Conservation (phyloP, 2,329 filamentous ascomycete species). For the Leptographium flavum region DNA sequence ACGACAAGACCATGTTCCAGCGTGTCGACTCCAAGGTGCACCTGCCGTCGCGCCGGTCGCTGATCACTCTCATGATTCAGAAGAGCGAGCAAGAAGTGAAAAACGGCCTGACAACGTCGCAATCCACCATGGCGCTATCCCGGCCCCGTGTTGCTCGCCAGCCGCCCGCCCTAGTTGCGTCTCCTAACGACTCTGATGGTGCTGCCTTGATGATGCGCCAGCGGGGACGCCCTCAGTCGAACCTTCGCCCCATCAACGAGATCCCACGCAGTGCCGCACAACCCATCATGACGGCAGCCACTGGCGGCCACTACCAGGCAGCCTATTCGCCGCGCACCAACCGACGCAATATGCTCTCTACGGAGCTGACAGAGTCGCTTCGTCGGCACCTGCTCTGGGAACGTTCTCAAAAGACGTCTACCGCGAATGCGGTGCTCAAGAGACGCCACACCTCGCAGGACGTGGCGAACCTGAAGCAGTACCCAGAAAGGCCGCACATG, state of each 20-base stretch:
- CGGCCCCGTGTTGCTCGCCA: slow-evolving; percentile 38
- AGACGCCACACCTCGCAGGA: slow-evolving; percentile 83
- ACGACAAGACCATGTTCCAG: slow-evolving; percentile 71
- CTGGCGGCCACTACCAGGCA: slow-evolving; percentile 50
- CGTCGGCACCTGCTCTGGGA: slow-evolving; percentile 89
- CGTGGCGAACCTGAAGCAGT: slow-evolving; percentile 74
- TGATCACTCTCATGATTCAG: slow-evolving; percentile 77
- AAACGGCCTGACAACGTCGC: slow-evolving; percentile 53
- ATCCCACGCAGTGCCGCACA: slow-evolving; percentile 54
- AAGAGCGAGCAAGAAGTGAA: slow-evolving; percentile 59
- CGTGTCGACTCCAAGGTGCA: slow-evolving; percentile 81
- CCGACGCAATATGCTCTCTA: slow-evolving; percentile 86
- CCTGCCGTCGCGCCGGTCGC: slow-evolving; percentile 69
- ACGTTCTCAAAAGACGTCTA: slow-evolving; percentile 83
- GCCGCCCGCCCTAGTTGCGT: slow-evolving; percentile 28
- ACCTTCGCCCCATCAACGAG: slow-evolving; percentile 42
- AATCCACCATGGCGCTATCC: slow-evolving; percentile 56
- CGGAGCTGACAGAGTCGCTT: slow-evolving; percentile 85
- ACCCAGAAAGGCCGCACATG: slow-evolving; percentile 52
- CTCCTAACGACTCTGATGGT: slow-evolving; percentile 47
- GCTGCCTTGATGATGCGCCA: slow-evolving; percentile 42
- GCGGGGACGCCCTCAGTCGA: slow-evolving; percentile 33
- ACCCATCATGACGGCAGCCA: slow-evolving; percentile 62
- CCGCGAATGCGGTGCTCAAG: slow-evolving; percentile 78
- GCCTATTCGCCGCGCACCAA: slow-evolving; percentile 85